phyloP scores from a whole-genome alignment of 179 eudicot genomes.

The Spinacia oleracea region DNA sequence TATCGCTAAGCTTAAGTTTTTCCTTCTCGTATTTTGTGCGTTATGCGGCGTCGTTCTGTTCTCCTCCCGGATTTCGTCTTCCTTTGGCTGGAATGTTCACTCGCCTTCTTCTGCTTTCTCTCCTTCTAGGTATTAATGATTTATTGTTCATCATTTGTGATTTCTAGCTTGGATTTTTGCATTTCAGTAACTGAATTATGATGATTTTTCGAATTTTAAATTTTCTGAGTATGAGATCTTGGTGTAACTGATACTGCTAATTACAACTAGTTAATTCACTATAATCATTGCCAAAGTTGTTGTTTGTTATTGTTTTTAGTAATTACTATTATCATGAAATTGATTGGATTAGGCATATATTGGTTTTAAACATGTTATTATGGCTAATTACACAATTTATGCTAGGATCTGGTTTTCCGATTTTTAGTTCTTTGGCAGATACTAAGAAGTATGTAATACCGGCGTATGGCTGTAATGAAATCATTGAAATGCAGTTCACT shows the following conservation, averaged over 20 bases:
- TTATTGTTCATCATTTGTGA: neutral
- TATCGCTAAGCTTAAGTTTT: conserved; percentile 39
- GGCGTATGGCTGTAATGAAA: no score
- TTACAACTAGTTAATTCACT: neutral
- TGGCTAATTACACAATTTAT: no score
- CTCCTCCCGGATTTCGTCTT: conserved; percentile 33
- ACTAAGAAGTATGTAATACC: no score
- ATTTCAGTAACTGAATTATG: neutral
- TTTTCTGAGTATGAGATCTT: neutral
- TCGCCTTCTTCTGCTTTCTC: conserved; percentile 42
- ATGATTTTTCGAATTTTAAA: neutral
- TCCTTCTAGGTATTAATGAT: conserved; percentile 43
- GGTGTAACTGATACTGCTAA: neutral
- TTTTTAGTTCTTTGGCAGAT: no score
- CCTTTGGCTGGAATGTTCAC: conserved; percentile 53
- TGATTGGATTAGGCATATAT: no score
- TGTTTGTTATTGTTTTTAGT: neutral
- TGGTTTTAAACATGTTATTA: no score
- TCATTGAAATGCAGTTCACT: no score
- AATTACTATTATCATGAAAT: no score
- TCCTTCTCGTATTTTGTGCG: conserved; percentile 29
- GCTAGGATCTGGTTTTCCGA: no score
- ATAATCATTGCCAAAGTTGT: neutral
- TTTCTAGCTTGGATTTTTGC: neutral
- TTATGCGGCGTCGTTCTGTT: conserved; percentile 34